These are phyloP conservation scores for Xylariaceae sp. DNA, from an alignment of 2,329 filamentous ascomycete species.

Conservation along the genomic window DNA sequence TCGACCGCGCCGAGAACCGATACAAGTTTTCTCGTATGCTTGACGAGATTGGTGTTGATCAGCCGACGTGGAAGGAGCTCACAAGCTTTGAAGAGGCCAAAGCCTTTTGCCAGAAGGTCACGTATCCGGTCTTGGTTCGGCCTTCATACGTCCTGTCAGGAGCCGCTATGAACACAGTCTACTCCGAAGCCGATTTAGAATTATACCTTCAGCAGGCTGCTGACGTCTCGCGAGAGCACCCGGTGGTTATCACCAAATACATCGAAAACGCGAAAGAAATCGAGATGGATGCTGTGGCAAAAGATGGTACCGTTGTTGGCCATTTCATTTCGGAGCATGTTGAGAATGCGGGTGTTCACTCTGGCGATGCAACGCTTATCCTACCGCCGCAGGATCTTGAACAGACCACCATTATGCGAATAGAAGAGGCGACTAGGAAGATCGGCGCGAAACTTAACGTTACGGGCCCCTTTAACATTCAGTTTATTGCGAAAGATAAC, in stretches of 20 bases:
- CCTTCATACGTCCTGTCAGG: conserved; percentile 96
- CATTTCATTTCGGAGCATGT: conserved; percentile 99
- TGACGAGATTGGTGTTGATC: conserved; percentile 88
- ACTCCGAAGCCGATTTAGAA: conserved; percentile 87
- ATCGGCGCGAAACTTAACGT: conserved; percentile 92
- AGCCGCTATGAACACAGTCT: conserved; percentile 98
- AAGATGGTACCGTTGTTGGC: conserved; percentile 80
- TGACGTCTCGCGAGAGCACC: conserved; percentile 90
- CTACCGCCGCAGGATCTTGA: conserved; percentile 91
- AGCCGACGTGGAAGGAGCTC: conserved; percentile 96
- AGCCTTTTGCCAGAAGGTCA: conserved; percentile 79
- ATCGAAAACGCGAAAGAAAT: conserved; percentile 99
- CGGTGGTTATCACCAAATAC: conserved; percentile 98
- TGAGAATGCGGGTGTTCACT: conserved; percentile 97
- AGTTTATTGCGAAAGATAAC: conserved; percentile 99
- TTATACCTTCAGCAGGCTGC: conserved; percentile 84
- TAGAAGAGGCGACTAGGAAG: conserved; percentile 92
- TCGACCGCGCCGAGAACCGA: conserved; percentile 92
- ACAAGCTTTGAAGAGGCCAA: conserved; percentile 90
- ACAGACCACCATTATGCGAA: conserved; percentile 78
- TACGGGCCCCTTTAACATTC: conserved; percentile 96
- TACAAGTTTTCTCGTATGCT: conserved; percentile 99
- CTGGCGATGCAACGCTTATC: conserved; percentile 93
- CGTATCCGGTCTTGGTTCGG: conserved; percentile 89
- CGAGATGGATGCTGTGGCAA: conserved; percentile 97